Conservation (phyloP, 345 rosid species). For the Eucalyptus sideroxylon region DNA sequence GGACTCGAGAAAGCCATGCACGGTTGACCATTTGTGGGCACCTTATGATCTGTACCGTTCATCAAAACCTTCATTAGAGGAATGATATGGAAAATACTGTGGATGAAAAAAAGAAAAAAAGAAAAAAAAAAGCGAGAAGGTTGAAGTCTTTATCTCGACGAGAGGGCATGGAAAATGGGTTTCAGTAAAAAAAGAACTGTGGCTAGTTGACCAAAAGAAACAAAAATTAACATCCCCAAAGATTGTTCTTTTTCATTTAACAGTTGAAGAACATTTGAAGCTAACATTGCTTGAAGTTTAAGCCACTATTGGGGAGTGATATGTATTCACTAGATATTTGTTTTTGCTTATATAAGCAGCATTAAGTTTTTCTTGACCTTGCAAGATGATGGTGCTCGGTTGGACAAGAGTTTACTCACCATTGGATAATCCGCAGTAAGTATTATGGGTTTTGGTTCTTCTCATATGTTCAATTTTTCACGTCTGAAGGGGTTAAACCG, state of each 20-base stretch:
- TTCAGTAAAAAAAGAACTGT: background rate
- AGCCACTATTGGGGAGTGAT: background rate
- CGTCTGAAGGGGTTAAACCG: background rate
- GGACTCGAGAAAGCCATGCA: conserved; percentile 37
- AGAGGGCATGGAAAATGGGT: background rate
- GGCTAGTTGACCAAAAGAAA: background rate
- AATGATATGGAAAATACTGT: background rate
- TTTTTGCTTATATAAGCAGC: background rate
- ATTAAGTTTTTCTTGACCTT: background rate
- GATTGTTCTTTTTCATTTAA: background rate
- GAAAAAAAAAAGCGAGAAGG: background rate
- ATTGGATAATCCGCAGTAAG: background rate
- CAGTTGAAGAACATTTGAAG: background rate
- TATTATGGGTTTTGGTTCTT: background rate
- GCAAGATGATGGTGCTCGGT: background rate
- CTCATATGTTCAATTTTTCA: background rate
- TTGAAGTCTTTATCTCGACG: background rate
- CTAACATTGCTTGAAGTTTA: background rate
- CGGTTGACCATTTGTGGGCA: conserved; percentile 41
- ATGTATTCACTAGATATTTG: background rate
- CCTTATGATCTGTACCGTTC: conserved; percentile 41
- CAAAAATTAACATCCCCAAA: background rate
- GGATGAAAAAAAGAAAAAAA: background rate
- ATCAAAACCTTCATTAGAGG: conserved; percentile 8
- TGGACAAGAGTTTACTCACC: background rate